Base-by-base conservation (phyloP, 495 filamentous ascomycete species). In the Pseudevernia furfuracea region DNA sequence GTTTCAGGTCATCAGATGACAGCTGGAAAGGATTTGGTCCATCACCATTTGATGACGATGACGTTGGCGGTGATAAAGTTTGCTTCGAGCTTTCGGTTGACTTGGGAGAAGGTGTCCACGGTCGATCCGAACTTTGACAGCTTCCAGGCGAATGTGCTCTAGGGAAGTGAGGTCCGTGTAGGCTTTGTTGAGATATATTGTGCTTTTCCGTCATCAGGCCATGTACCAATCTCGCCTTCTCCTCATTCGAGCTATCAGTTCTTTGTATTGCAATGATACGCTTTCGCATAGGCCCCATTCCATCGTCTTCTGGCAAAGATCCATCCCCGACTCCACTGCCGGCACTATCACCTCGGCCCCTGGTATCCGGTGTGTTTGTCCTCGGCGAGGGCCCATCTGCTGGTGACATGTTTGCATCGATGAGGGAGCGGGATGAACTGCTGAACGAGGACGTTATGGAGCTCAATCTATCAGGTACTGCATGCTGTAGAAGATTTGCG, bases 171-270 rank as follows among this genome's bases (percentile, higher is more conserved):
- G 67, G 72, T 60, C 63, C 71, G 63, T 67, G 75, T 65, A 62
- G 70, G 72, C 63, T 73, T 67, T 46, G 73, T 62, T 72, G 76
- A 32, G 72, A 78, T 48, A 79, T 71, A 68, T 83, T 84, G 70
- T 96, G 95, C 64, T 85, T 85, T 71, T 92, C 89, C 55, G 83
- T 89, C 82, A 97, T 88, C 59, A 96, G 70, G 43, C 80, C 76
- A 74, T 97, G 94, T 75, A 99, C 87, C 79, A 88, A 75, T 63
- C 78, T 84, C 34, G 95, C 94, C 78, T 93, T 96, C 64, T 92
- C 86, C 23, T 80, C 74, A 62, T 83, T 85, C n/a, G 84, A 74
- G 32, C 88, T 77, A 12, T 84, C 79, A 66, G 84, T 78, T 21
- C 82, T 75, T 64, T 90, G 85, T 62, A 99, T 92, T 39, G 81